These are phyloP conservation scores for Fraxinus excelsior DNA, from an alignment of 257 asterid genomes.

Conservation along the genomic window DNA sequence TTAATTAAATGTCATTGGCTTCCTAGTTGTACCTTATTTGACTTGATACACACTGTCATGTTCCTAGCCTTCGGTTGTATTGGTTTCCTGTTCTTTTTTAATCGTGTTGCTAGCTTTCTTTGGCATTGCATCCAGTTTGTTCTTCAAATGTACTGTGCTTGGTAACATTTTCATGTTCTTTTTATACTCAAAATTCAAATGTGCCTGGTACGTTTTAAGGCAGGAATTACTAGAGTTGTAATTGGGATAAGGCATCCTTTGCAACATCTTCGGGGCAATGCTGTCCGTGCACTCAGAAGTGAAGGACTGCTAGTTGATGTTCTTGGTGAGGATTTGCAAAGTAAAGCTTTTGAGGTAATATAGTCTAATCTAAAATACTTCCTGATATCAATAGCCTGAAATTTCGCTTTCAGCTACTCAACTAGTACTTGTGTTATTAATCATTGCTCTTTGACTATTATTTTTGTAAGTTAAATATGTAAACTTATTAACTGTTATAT, in stretches of 20 bases:
- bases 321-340: constrained; percentile 81
- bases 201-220: constrained; percentile 51
- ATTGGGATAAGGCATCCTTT: constrained; percentile 93
- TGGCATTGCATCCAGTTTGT: not conserved
- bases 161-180: constrained; percentile 13
- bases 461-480: not conserved
- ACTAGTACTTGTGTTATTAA: not conserved
- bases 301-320: constrained; percentile 88
- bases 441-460: not conserved
- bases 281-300: constrained; percentile 73
- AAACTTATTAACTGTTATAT: not conserved
- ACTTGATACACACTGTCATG: not conserved
- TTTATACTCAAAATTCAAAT: constrained; percentile 18
- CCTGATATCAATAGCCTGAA: not conserved
- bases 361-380: constrained; percentile 15
- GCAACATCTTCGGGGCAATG: constrained; percentile 88
- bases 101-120: not conserved
- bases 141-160: not conserved
- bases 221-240: constrained; percentile 88
- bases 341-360: constrained; percentile 71
- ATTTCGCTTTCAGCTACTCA: not conserved
- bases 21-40: not conserved
- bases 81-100: not conserved
- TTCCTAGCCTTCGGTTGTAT: not conserved
- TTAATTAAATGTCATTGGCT: not conserved